A percentile compares a stretch with the other conserved stretches of the same genome.
Conservation (phyloP, 2,329 filamentous ascomycete species). For the Pseudogymnoascus sp. region DNA sequence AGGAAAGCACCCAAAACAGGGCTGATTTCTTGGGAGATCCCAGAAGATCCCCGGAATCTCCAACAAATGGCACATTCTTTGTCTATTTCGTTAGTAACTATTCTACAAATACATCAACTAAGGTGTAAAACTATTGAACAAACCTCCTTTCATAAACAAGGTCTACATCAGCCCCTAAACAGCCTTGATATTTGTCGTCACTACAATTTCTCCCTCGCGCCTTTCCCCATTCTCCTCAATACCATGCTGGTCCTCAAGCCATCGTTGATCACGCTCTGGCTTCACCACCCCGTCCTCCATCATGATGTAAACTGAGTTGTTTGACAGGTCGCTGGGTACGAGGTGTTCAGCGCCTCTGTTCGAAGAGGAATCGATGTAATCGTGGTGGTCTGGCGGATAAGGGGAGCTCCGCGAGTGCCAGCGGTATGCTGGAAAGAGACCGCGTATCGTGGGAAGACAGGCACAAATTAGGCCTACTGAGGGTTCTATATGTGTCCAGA, state of each 20-base stretch:
- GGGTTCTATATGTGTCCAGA: conserved; percentile 8
- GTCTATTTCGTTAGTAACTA: neutral
- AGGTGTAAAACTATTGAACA: conserved; percentile 2
- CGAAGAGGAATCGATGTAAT: neutral
- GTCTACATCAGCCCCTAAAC: neutral
- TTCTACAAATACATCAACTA: neutral
- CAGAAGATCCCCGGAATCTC: no score
- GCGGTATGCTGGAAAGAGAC: neutral
- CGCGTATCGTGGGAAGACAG: conserved; percentile 2
- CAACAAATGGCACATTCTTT: neutral
- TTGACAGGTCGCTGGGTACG: neutral
- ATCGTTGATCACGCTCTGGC: neutral
- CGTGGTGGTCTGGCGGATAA: neutral
- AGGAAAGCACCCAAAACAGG: no score
- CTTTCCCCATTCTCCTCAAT: neutral
- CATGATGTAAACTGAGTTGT: neutral
- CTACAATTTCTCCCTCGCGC: neutral
- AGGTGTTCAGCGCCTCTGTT: conserved; percentile 1
- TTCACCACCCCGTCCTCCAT: neutral
- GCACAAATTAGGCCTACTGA: neutral
- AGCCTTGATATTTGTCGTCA: neutral
- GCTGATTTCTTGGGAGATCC: no score
- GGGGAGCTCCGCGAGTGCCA: neutral
- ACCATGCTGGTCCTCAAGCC: neutral
- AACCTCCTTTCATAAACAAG: neutral